These are phyloP conservation scores for Ustilago shanxiensis DNA, from an alignment of 1,284 basidiomycete species.

Conservation along the genomic window DNA sequence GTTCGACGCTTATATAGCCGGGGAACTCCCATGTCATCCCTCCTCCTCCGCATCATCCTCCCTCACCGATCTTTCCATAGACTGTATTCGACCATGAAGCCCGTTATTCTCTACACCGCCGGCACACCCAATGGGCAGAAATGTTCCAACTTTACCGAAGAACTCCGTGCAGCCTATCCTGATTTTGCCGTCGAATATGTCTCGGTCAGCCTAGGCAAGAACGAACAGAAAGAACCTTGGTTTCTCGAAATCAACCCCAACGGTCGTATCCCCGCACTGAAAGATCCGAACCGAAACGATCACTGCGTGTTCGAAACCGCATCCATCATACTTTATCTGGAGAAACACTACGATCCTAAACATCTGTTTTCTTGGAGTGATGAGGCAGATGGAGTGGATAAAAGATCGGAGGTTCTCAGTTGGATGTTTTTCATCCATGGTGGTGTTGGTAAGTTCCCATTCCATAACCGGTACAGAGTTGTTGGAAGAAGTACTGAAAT, in stretches of 20 bases:
- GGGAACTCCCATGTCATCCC: too few relatives aligned
- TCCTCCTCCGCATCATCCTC: not conserved
- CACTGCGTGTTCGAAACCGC: slow-evolving; percentile 54
- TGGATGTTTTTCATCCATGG: slow-evolving; percentile 59
- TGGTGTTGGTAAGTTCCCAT: slow-evolving; percentile 10
- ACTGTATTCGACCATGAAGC: slow-evolving; percentile 32
- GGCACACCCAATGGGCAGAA: slow-evolving; percentile 54
- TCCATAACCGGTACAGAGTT: not conserved
- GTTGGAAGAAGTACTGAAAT: not conserved
- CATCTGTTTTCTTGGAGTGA: slow-evolving; percentile 55
- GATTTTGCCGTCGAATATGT: slow-evolving; percentile 48
- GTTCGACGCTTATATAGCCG: slow-evolving; percentile 8
- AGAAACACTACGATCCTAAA: slow-evolving; percentile 59
- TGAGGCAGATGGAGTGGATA: slow-evolving; percentile 43
- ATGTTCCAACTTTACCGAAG: slow-evolving; percentile 54
- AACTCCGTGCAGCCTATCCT: slow-evolving; percentile 53
- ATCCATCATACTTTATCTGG: slow-evolving; percentile 60
- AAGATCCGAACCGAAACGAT: slow-evolving; percentile 51
- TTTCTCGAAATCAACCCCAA: slow-evolving; percentile 64
- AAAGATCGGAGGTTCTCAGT: slow-evolving; percentile 28
- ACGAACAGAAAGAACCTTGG: slow-evolving; percentile 61
- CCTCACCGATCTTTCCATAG: not conserved
- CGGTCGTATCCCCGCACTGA: slow-evolving; percentile 60
- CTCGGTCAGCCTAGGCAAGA: slow-evolving; percentile 36
- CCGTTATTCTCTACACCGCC: slow-evolving; percentile 55